Evolutionary conservation across 306 rosid species (phyloP), one percentile per base, ranked within the genome.

Genomic region (Oxytropis ochrocephala): DNA sequence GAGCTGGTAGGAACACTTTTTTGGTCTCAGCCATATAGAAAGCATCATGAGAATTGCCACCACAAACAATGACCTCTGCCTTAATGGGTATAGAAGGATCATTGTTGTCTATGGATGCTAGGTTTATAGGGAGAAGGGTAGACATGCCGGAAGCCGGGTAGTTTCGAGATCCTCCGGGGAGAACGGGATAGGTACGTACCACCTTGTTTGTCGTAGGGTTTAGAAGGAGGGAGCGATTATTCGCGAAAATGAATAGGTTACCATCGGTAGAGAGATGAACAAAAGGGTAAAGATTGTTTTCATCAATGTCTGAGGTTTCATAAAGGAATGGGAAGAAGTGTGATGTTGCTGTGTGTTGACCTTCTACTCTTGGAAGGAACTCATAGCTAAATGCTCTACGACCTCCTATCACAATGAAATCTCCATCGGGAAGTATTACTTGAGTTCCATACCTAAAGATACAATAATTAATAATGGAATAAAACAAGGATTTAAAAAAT

Each of bases 131-230:
- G 18, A 95, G 87, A 29, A 95, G 81, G 0, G 80, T 81, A 0
- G 97, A 95, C 93, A 83, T 87, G 16, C 82, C 99, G 0, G 97
- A 91, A 1, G 97, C 87, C 0, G 99, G 97, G 84, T 95, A 95
- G 91, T 89, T 91, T 0, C 99, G 71, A 1, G 96, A 76, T 4
- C 97, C 97, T 0, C 97, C 97, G 0, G 43, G 42, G 13, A 95
- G 73, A 49, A 60, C 49, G 0, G 92, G 96, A 54, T 24, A 86
- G 29, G 86, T 89, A 0, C 84, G 74, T 4, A 95, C 4, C 13
- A 85, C 8, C 5, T 74, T 42, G 83, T 83, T 75, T 41, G 75
- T 69, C 2, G 4, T 30, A 5, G 91, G 85, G 75, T 80, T 29
- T 2, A 89, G 81, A 38, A 95, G 89, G 43, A 95, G 18, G 2